Percentiles rank a stretch among this genome's conserved stretches.
Evolutionary conservation across 805 yeast species (phyloP).

Genomic region (Pichia nakasei): DNA sequence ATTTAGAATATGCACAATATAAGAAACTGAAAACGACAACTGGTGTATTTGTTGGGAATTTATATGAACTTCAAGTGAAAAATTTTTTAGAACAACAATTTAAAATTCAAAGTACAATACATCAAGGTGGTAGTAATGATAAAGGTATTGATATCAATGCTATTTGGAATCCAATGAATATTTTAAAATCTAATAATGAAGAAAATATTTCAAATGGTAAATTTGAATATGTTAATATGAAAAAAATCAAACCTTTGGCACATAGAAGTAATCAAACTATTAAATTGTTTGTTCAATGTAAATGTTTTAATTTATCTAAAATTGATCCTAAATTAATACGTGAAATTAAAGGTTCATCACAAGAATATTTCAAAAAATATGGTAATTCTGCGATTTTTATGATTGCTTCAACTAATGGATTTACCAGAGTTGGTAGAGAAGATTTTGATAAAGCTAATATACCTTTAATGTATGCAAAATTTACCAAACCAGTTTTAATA

Average conservation of each 20-base stretch:
- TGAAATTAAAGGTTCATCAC: constrained; percentile 45
- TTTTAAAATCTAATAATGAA: constrained; percentile 12
- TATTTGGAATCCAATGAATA: constrained; percentile 33
- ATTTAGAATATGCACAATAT: constrained; percentile 25
- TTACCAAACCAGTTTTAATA: constrained; percentile 26
- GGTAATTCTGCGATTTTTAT: constrained; percentile 24
- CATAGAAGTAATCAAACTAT: constrained; percentile 23
- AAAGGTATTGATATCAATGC: constrained; percentile 51
- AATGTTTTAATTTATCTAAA: constrained; percentile 33
- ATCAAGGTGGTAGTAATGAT: constrained; percentile 50
- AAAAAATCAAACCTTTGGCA: constrained; percentile 20
- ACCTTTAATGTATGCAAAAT: constrained; percentile 37
- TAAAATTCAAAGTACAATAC: constrained; percentile 29
- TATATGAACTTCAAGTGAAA: constrained; percentile 42
- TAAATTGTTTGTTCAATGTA: constrained; percentile 46
- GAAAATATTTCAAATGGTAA: background rate
- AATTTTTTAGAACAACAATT: constrained; percentile 31
- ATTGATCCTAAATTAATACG: constrained; percentile 40
- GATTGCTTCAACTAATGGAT: constrained; percentile 37
- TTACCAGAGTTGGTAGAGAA: constrained; percentile 38
- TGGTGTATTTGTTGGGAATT: constrained; percentile 45
- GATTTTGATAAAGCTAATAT: constrained; percentile 37
- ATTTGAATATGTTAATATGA: constrained; percentile 20
- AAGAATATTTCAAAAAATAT: constrained; percentile 9
- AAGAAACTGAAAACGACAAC: constrained; percentile 35